Evolutionary conservation across 208 protist species (phyloP).

Genomic region (Trypanosoma lewisi): DNA sequence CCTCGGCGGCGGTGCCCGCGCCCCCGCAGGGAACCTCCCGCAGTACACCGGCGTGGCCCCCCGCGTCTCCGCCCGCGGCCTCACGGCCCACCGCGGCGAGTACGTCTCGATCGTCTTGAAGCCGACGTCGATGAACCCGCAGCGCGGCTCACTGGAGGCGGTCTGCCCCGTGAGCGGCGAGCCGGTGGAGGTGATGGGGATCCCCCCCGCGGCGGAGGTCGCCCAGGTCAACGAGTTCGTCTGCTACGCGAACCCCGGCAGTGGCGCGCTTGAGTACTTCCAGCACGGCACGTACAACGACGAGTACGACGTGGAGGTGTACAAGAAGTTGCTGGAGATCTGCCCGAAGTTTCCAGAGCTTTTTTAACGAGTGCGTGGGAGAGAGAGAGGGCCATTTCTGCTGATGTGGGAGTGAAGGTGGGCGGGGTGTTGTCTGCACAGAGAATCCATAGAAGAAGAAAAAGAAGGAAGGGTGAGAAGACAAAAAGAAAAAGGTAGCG

Average conservation of each 20-base stretch:
- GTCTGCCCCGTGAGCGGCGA: conserved; percentile 66
- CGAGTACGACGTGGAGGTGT: conserved; percentile 90
- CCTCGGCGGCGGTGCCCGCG: conserved; percentile 16
- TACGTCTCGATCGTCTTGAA: conserved; percentile 85
- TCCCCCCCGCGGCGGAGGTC: conserved; percentile 72
- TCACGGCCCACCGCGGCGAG: conserved; percentile 69
- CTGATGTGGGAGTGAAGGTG: not conserved
- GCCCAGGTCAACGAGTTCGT: conserved; percentile 90
- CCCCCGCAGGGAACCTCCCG: conserved; percentile 49
- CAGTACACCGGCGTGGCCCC: conserved; percentile 80
- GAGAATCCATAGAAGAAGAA: conserved; percentile 1
- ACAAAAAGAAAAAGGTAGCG: not conserved
- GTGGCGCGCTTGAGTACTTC: conserved; percentile 73
- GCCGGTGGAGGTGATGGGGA: conserved; percentile 54
- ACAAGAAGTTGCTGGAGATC: conserved; percentile 74
- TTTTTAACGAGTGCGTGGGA: conserved; percentile 78
- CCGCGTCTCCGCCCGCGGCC: conserved; percentile 70
- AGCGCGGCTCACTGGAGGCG: conserved; percentile 63
- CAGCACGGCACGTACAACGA: conserved; percentile 87
- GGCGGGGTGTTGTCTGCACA: not conserved
- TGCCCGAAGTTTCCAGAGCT: conserved; percentile 79
- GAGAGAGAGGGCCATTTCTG: not conserved
- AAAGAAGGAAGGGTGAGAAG: not conserved
- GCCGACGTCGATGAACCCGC: conserved; percentile 37
- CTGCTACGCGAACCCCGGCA: conserved; percentile 83